Evolutionary conservation across 2,329 filamentous ascomycete species (phyloP).

Genomic region (Scytalidium lignicola): DNA sequence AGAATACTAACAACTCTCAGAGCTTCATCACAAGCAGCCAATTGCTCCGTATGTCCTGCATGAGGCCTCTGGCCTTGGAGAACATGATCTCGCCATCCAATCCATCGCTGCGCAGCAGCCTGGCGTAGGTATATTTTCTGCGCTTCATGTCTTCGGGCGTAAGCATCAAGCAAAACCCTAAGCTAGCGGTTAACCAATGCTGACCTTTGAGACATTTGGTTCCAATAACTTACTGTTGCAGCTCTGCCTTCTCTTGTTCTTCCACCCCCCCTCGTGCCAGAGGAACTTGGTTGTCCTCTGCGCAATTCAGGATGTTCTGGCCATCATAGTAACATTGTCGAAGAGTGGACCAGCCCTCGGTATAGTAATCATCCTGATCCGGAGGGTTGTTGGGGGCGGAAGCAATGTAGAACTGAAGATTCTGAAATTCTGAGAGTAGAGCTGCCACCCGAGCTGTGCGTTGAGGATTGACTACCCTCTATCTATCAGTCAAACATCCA

Average conservation of each 20-base stretch:
- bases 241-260: conserved; percentile 57
- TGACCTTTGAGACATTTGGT: conserved; percentile 8
- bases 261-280: conserved; percentile 46
- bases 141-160: conserved; percentile 55
- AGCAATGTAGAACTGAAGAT: conserved; percentile 58
- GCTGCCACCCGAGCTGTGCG: conserved; percentile 56
- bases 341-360: conserved; percentile 57
- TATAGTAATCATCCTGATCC: conserved; percentile 55
- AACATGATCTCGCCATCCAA: conserved; percentile 47
- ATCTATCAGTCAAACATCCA: conserved; percentile 8
- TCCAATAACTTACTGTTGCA: conserved; percentile 49
- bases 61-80: conserved; percentile 47
- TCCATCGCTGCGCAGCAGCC: conserved; percentile 54
- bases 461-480: conserved; percentile 52
- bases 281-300: conserved; percentile 56
- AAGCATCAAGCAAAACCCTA: conserved; percentile 56
- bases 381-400: conserved; percentile 49
- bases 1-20: conserved; percentile 46
- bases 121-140: conserved; percentile 62
- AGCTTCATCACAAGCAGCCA: conserved; percentile 51
- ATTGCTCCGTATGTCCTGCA: conserved; percentile 40
- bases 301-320: conserved; percentile 59
- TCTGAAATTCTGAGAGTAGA: conserved; percentile 56
- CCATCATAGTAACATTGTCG: conserved; percentile 59
- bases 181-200: conserved; percentile 1